Evolutionary conservation across 202 grass and related monocot genomes (phyloP), one percentile per base, ranked within the genome.

Genomic region (Carex arenaria): DNA sequence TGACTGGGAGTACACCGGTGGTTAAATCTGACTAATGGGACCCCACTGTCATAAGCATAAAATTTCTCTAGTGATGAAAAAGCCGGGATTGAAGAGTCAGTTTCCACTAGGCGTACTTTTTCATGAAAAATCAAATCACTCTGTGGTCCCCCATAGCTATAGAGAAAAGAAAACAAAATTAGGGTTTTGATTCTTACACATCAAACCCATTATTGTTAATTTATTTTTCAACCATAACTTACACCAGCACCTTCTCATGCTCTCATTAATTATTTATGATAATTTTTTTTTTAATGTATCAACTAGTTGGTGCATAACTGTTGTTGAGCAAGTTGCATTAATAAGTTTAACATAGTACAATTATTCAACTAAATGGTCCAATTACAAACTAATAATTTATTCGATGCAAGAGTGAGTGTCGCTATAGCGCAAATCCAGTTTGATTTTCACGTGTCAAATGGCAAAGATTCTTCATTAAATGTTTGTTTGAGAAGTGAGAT

Each of bases 151-250:
- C 54, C 30, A 38, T 47, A 10, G 8, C 38, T 59, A 56, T 34
- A 34, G 12, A 38, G 17, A 34, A 28, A 72, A 72, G 23, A 7
- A 7, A 59, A 55, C 26, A 78, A 78, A 59, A 59, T 78, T 78
- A 78, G 73, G 74, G 74, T 78, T 75, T 78, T 78, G 28, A 38
- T 60, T 60, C 54, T 59, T 78, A 53, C 73, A 60, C 9, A 54
- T 60, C 74, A 78, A 78, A 78, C 54, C 74, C 74, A 40, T 60
- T 17, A 54, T 59, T 38, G 17, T 60, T 60, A 72, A 75, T 60
- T 78, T 34, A 40, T 59, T 78, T 78, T 78, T 18, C 20, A 28
- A 52, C 28, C 11, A 28, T 45, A 77, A 34, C 52, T 59, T 36
- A 34, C 45, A 56, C 23, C 28, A 76, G 10, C 52, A 78, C 26